Conservation (phyloP, 495 filamentous ascomycete species). For the Xanthoparmelia taractica region DNA sequence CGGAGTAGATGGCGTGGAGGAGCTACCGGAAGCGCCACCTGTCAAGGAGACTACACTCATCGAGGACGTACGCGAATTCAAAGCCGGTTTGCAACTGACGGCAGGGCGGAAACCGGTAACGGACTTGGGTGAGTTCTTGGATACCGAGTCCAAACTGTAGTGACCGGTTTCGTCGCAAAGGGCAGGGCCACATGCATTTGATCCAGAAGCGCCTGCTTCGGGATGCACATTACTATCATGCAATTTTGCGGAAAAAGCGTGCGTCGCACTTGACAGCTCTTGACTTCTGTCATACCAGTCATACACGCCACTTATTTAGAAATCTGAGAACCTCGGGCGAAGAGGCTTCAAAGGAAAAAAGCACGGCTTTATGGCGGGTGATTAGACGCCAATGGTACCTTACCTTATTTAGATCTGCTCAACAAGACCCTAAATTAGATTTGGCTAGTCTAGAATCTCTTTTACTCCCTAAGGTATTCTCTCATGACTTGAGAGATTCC, state of each 20-base stretch:
- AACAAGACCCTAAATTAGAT: neutral
- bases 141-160: constrained; percentile 67
- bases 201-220: neutral
- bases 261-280: too few species aligned
- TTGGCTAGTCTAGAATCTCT: neutral
- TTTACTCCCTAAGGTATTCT: neutral
- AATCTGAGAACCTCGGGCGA: neutral
- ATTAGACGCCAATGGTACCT: neutral
- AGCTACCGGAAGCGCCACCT: constrained; percentile 22
- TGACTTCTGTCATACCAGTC: neutral
- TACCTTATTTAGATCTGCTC: neutral
- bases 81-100: constrained; percentile 60
- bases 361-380: neutral
- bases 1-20: constrained; percentile 20
- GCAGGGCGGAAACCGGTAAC: constrained; percentile 61
- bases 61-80: constrained; percentile 68
- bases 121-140: constrained; percentile 74
- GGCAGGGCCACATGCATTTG: neutral
- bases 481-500: too few species aligned
- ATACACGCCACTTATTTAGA: neutral
- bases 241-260: neutral
- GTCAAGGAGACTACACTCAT: constrained; percentile 45
- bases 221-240: neutral
- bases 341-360: too few species aligned
- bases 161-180: neutral